Base-by-base conservation (phyloP, 768 basidiomycete genomes). In the Boletus tylopilopsis region DNA sequence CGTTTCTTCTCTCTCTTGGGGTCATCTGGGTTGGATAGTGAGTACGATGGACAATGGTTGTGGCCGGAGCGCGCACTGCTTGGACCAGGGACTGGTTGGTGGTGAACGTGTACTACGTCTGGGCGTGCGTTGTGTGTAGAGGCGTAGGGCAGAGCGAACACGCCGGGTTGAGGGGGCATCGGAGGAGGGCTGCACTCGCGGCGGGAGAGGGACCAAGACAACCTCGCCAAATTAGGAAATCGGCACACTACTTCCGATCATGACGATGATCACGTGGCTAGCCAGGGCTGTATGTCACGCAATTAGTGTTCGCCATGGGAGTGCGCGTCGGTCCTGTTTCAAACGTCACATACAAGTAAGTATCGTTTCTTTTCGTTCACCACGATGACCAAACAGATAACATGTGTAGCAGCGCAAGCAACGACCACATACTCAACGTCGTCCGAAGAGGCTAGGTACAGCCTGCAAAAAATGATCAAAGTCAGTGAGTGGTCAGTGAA, bases 101-200 rank as follows among this genome's bases (percentile, higher is more conserved):
- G 73, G 52, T 73, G 76, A 33, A 69, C 67, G 48, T 72, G 67
- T n/a, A 69, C 50, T 24, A 66, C 56, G 48, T 69, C 68, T 34
- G 67, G 64, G 42, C 71, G 70, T 35, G 72, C 64, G 62, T 75
- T 73, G 64, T 73, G 75, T 13, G 68, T 71, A 42, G 78, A 72
- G 25, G 76, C 70, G 62, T 80, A 80, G 15, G 82, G 77, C 15
- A 86, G 64, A 4, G 82, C 72, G 60, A 87, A 87, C 53, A 86
- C 71, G 45, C 85, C 85, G 55, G 79, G 81, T 53, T 85, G 83
- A 38, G 85, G 85, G 42, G 84, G 84, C 81, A 85, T 85, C 59
- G 47, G 43, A 32, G 47, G 43, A 32, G 25, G 22, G 33, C 18
- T 41, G 22, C 10, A 23, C 36, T 23, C 24, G 32, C 11, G 42